Evolutionary conservation across 2,329 filamentous ascomycete genomes (phyloP).

Genomic region (Aspergillus intermedius): DNA sequence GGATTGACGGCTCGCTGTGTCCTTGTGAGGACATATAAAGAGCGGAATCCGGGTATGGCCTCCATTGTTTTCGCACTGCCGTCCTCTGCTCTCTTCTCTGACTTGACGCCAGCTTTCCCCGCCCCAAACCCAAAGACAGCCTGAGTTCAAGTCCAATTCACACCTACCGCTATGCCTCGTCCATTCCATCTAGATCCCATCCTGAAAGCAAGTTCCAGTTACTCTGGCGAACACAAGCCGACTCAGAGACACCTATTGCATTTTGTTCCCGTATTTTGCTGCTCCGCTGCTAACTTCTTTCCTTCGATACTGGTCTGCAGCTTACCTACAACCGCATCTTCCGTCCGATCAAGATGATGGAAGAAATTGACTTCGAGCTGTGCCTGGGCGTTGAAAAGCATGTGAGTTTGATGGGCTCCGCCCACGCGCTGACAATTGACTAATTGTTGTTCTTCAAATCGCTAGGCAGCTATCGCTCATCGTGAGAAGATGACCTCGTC

Average conservation of each 20-base stretch:
- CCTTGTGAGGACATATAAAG: too few species aligned
- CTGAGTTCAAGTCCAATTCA: not conserved
- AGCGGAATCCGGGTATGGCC: too few species aligned
- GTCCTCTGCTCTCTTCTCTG: too few species aligned
- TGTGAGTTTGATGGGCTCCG: constrained; percentile 3
- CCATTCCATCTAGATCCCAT: not conserved
- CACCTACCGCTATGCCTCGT: not conserved
- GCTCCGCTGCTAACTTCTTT: not conserved
- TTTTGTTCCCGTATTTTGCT: not conserved
- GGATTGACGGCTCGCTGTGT: too few species aligned
- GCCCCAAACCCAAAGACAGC: not conserved
- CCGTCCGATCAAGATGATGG: constrained; percentile 9
- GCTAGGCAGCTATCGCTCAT: not conserved
- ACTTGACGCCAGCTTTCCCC: not conserved
- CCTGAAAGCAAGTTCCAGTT: constrained; percentile 1
- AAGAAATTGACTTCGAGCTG: constrained; percentile 15
- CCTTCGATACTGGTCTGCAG: not conserved
- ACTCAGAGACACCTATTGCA: not conserved
- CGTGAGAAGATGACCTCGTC: not conserved
- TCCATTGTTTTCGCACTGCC: too few species aligned
- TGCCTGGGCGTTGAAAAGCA: constrained; percentile 11
- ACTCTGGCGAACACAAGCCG: not conserved
- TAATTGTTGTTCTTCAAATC: not conserved
- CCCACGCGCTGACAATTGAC: not conserved
- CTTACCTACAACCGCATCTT: not conserved